A percentile compares a stretch with the other conserved stretches of the same genome.
Conservation (phyloP, 1,284 basidiomycete genomes). For the Sutorius eximius region DNA sequence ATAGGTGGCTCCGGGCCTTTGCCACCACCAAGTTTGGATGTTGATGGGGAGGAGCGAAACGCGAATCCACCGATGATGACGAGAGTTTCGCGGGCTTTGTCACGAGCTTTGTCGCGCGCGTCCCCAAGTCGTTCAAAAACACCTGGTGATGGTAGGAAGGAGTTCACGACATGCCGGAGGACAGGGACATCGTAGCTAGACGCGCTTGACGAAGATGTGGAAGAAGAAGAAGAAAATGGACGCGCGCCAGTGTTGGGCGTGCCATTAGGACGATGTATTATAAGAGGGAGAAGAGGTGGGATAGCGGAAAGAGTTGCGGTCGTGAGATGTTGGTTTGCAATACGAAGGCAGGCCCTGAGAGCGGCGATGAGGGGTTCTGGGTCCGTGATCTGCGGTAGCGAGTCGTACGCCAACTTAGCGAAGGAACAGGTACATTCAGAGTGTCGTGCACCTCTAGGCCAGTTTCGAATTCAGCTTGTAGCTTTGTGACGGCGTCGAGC, state of each 20-base stretch:
- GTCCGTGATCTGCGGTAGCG: slow-evolving; percentile 57
- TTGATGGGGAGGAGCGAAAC: slow-evolving; percentile 53
- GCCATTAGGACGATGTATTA: slow-evolving; percentile 45
- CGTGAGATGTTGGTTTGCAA: slow-evolving; percentile 80
- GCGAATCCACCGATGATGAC: slow-evolving; percentile 71
- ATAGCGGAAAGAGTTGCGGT: slow-evolving; percentile 68
- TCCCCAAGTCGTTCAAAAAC: slow-evolving; percentile 84
- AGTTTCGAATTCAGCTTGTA: slow-evolving; percentile 70
- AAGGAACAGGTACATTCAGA: slow-evolving; percentile 10
- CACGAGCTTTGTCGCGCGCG: slow-evolving; percentile 65
- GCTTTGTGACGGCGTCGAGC: slow-evolving; percentile 74
- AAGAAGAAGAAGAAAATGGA: slow-evolving; percentile 49
- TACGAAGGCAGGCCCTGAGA: slow-evolving; percentile 75
- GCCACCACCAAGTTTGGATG: slow-evolving; percentile 53
- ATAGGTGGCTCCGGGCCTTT: slow-evolving; percentile 78
- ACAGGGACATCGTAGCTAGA: slow-evolving; percentile 50
- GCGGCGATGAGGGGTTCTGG: slow-evolving; percentile 63
- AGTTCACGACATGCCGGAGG: slow-evolving; percentile 63
- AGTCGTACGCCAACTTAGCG: slow-evolving; percentile 11
- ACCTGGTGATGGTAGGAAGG: slow-evolving; percentile 72
- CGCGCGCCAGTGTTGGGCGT: slow-evolving; percentile 35
- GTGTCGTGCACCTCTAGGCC: slow-evolving; percentile 56
- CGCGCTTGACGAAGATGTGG: slow-evolving; percentile 45
- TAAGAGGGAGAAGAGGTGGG: slow-evolving; percentile 60
- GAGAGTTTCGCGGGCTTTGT: slow-evolving; percentile 74